Base-by-base conservation (phyloP, 2,329 filamentous ascomycete genomes). In the Sporothrix variecibatus region DNA sequence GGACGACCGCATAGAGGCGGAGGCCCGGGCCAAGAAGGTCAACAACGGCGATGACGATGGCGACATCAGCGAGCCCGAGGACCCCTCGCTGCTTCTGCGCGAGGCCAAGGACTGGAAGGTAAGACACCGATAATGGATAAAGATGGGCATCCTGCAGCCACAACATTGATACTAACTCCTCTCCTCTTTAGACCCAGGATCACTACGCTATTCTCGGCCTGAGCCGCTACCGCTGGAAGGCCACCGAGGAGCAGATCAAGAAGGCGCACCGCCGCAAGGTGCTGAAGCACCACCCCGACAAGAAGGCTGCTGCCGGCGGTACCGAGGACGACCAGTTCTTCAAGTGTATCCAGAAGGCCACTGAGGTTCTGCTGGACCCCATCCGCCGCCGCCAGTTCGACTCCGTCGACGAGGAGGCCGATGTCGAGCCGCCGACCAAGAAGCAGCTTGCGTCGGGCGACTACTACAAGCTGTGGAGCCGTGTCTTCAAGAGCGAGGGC, bases 61-160 rank as follows among this genome's bases (percentile, higher is more conserved):
- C 80, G 95, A 98, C 76, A 94, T 97, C 83, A 97, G 94, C 84
- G 96, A 99, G 86, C 86, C 92, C 40, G 96, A 99, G 85, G 95
- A 98, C 81, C 92, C 94, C 73, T 89, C 97, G 86, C 92, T 98
- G 90, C 90, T 99, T 43, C 89, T 93, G 82, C 90, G 94, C 73
- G 94, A 98, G 82, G 95, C 96, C 81, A 99, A 99, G 87, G 96
- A 99, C 87, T 99, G 96, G 96, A 99, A 99, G 93, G 94, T 95
- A 83, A 78, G 46, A 31, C 23, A 20, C 7, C 26, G 62, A 53
- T 15, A 20, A 17, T 51, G 49, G 20, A 53, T 23, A 11, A 1
- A 9, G 20, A 23, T 26, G 5, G 8, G 49, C 5, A 51, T n/a
- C 20, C 46, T n/a, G 4, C 53, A n/a, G 28, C 23, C 11, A 26